Evolutionary conservation across 257 asterid species (phyloP), one percentile per base, ranked within the genome.

Genomic region (Asclepias syriaca): DNA sequence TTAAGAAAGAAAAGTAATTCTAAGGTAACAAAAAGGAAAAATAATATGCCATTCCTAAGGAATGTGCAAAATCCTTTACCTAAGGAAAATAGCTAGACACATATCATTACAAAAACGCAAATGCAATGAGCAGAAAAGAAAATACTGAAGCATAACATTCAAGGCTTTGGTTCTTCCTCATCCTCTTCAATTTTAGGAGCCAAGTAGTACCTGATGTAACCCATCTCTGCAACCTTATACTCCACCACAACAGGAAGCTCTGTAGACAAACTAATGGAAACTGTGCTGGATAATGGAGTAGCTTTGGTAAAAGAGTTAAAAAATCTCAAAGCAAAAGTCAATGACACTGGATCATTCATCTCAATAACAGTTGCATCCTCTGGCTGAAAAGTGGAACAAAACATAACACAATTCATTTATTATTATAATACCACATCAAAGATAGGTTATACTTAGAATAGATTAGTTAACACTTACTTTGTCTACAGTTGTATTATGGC

Each of bases 101-200:
- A 64, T 37, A 50, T 69, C 45, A 32, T 19, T 22, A 7, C n/a
- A 13, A 37, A 51, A 19, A 3, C 6, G 1, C 37, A 68, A 27
- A 2, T 43, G 19, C 63, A 11, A 37, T 43, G 65, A 54, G 2
- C 14, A 54, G 53, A 37, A 21, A 21, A 8, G 39, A 54, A 37
- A 69, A 53, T 34, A 48, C 49, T 50, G 18, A 18, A 32, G 65
- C 39, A 1, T 13, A 51, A 55, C 8, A 49, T 61, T 89, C 78
- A 91, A 79, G 96, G 78, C 54, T 89, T 86, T 3, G 85, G 51
- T 29, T 89, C 96, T 67, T 86, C 98, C 2, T 86, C 96, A 0
- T 93, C 97, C 69, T 93, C 97, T 78, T 93, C 98, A 12, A 93
- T 89, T 87, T 90, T 90, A 40, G 98, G 98, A 14, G 97, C 98